These are phyloP conservation scores for Colletotrichum brevisporum DNA, from an alignment of 2,329 filamentous ascomycete genomes.

Conservation along the genomic window DNA sequence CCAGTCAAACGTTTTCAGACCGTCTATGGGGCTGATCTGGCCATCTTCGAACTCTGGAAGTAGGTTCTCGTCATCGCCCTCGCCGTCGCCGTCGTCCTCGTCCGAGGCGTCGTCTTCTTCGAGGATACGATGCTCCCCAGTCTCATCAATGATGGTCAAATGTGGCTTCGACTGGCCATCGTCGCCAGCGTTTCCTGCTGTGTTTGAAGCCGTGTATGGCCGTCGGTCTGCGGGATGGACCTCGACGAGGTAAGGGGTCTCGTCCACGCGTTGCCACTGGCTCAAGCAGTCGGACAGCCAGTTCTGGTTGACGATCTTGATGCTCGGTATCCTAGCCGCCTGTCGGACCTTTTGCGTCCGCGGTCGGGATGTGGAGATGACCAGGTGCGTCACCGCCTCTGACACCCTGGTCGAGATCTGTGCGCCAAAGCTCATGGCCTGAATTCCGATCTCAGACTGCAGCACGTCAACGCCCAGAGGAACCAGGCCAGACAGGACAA, in stretches of 20 bases:
- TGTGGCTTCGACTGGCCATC: slow-evolving; percentile 60
- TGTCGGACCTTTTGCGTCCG: slow-evolving; percentile 93
- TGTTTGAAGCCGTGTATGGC: slow-evolving; percentile 50
- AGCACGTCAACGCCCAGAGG: slow-evolving; percentile 85
- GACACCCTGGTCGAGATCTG: slow-evolving; percentile 70
- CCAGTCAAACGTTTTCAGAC: slow-evolving; percentile 72
- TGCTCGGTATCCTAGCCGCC: slow-evolving; percentile 81
- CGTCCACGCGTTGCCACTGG: slow-evolving; percentile 85
- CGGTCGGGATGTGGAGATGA: slow-evolving; percentile 78
- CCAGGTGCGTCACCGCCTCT: slow-evolving; percentile 79
- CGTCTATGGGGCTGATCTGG: slow-evolving; percentile 66
- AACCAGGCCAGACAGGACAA: slow-evolving; percentile 93
- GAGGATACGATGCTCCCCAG: slow-evolving; percentile 57
- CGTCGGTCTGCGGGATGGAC: slow-evolving; percentile 78
- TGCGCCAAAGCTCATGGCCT: slow-evolving; percentile 89
- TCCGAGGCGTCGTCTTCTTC: slow-evolving; percentile 53
- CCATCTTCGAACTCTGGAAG: slow-evolving; percentile 65
- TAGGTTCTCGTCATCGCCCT: slow-evolving; percentile 61
- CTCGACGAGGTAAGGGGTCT: slow-evolving; percentile 83
- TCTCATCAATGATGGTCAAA: slow-evolving; percentile 58
- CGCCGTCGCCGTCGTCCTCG: slow-evolving; percentile 51
- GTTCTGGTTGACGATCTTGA: slow-evolving; percentile 92
- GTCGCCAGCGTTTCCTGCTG: slow-evolving; percentile 44
- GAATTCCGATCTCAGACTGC: slow-evolving; percentile 87
- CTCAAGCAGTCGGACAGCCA: slow-evolving; percentile 91